Evolutionary conservation across 352 stramenopile genomes (phyloP), one percentile per base, ranked within the genome.

Genomic region (Globisporangium cederbergense): DNA sequence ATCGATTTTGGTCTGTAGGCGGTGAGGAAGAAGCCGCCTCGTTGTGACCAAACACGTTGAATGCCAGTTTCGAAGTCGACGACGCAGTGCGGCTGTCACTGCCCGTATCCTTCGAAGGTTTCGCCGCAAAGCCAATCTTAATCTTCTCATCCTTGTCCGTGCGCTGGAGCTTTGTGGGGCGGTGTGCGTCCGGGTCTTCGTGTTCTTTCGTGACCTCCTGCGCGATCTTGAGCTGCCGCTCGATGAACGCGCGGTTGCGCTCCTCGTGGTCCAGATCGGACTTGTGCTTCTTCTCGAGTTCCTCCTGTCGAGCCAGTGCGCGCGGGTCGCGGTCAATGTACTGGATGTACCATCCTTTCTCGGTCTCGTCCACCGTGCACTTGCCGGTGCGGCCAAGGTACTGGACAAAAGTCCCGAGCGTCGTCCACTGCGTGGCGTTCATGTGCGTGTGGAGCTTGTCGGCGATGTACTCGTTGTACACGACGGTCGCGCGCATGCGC

Each of bases 391-490:
- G 98, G 2, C 97, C 97, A 30, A 99, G 84, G 76, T 99, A 99
- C 82, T 99, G 95, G 14, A 99, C 93, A 79, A 99, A 99, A 46
- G 90, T 85, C 5, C 89, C 92, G 50, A 99, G 83, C 20, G 97
- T 98, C 28, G 87, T 89, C 97, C 97, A 99, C 65, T 98, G 93
- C 18, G 98, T 99, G 0, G 97, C 88, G 78, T 99, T 99, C 97
- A 99, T 99, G 75, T 99, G 98, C 52, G 99, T 82, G 74, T 99
- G 98, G 62, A 97, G 66, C 77, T 99, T 99, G 83, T 99, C 97
- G 13, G 90, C 74, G 74, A 99, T 99, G 66, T 99, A 98, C 77
- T 99, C 97, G 76, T 99, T 98, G 83, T 99, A 99, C 4, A 99
- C 88, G 52, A 91, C 83, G 57, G 98, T 99, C 25, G 97, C 97